These are phyloP conservation scores for Coemansia sp. DNA, from an alignment of 192 early-diverging fungal genomes.

Conservation along the genomic window DNA sequence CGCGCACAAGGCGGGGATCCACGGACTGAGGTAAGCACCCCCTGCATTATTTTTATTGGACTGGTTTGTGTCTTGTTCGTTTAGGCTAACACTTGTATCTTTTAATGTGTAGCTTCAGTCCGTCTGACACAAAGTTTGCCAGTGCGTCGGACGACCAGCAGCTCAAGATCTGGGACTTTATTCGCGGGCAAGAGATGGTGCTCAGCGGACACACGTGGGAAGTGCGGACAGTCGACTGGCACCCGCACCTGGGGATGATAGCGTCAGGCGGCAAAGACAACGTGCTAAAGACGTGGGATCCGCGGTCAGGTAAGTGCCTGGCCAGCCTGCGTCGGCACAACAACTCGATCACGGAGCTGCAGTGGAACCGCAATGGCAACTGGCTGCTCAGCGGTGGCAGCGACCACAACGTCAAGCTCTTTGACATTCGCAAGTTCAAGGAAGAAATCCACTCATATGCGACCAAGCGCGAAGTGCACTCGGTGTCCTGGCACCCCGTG, in stretches of 20 bases:
- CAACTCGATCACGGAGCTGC: constrained; percentile 83
- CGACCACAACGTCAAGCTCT: constrained; percentile 91
- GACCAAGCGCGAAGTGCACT: constrained; percentile 86
- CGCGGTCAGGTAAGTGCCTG: constrained; percentile 82
- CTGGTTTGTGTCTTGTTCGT: constrained; percentile 49
- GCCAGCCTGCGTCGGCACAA: constrained; percentile 93
- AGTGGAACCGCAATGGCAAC: constrained; percentile 98
- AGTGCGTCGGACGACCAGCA: constrained; percentile 93
- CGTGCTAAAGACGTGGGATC: constrained; percentile 97
- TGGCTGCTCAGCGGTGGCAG: constrained; percentile 92
- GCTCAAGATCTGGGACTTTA: constrained; percentile 98
- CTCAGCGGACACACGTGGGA: constrained; percentile 95
- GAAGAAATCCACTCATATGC: constrained; percentile 84
- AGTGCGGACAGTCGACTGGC: constrained; percentile 97
- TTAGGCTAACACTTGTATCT: background rate
- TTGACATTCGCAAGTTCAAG: constrained; percentile 93
- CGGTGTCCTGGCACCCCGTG: constrained; percentile 94
- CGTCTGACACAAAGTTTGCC: constrained; percentile 92
- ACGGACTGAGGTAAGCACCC: constrained; percentile 87
- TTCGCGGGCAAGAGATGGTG: constrained; percentile 78
- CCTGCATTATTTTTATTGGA: constrained; percentile 52
- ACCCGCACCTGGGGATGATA: constrained; percentile 89
- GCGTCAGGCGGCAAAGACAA: constrained; percentile 97
- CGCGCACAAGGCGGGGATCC: constrained; percentile 87
- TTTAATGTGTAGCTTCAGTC: constrained; percentile 83